These are phyloP conservation scores for Camelina sativa DNA, from an alignment of 345 rosid genomes.

Conservation along the genomic window DNA sequence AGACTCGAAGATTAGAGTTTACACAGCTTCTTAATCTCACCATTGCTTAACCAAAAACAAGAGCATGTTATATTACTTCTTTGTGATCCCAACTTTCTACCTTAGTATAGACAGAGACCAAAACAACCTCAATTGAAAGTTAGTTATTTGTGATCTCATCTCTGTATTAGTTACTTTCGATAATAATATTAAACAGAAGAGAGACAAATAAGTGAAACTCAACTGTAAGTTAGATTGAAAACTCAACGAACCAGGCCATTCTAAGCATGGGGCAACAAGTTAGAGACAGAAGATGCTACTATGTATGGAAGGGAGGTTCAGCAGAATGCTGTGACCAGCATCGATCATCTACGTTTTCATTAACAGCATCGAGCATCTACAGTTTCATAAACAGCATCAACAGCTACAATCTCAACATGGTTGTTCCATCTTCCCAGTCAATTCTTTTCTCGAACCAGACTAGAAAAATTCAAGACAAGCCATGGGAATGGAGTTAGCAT, in stretches of 20 bases:
- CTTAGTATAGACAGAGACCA: not conserved
- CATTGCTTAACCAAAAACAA: constrained; percentile 44
- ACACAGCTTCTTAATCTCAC: constrained; percentile 61
- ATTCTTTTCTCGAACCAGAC: constrained; percentile 64
- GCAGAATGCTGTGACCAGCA: constrained; percentile 30
- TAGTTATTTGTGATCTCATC: not conserved
- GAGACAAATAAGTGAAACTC: constrained; percentile 3
- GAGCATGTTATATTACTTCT: not conserved
- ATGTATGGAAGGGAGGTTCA: constrained; percentile 26
- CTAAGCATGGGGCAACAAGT: constrained; percentile 14
- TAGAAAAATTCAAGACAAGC: constrained; percentile 59
- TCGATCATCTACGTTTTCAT: constrained; percentile 34
- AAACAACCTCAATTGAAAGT: not conserved
- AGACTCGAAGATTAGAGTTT: constrained; percentile 78
- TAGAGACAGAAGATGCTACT: constrained; percentile 27
- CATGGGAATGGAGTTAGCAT: constrained; percentile 36
- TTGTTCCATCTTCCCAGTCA: constrained; percentile 57
- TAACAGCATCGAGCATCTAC: constrained; percentile 52
- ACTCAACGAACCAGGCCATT: constrained; percentile 13
- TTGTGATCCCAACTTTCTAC: not conserved
- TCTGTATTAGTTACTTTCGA: not conserved
- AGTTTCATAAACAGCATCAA: constrained; percentile 55
- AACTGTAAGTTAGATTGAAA: constrained; percentile 9
- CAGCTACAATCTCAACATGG: constrained; percentile 74
- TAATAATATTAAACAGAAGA: not conserved